These are phyloP conservation scores for Cladophialophora chaetospira DNA, from an alignment of 2,329 filamentous ascomycete genomes.

Conservation along the genomic window DNA sequence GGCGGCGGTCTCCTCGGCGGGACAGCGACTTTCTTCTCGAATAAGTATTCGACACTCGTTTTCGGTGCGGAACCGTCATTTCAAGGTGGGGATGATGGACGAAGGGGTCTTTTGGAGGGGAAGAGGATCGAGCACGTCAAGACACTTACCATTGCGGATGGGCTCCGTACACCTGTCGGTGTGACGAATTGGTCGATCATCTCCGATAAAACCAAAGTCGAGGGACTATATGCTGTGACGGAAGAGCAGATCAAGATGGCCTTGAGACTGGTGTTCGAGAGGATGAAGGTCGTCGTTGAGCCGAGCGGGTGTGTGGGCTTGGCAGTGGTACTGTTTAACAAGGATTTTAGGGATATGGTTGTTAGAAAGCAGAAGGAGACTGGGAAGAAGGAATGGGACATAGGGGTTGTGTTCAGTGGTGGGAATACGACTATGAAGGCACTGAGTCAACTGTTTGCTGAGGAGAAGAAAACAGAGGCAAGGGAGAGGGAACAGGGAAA, in stretches of 20 bases:
- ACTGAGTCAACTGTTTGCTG: conserved; percentile 56
- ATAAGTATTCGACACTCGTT: conserved; percentile 67
- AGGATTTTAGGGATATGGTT: conserved; percentile 74
- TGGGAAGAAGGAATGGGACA: conserved; percentile 71
- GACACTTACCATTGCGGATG: conserved; percentile 83
- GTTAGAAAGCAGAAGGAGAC: conserved; percentile 55
- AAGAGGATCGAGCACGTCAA: conserved; percentile 68
- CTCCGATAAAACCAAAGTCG: conserved; percentile 68
- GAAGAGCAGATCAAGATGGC: conserved; percentile 81
- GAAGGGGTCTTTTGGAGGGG: conserved; percentile 66
- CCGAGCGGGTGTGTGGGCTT: conserved; percentile 83
- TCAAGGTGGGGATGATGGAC: conserved; percentile 80
- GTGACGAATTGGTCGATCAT: conserved; percentile 75
- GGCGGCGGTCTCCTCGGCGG: conserved; percentile 88
- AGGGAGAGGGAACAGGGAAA: conserved; percentile 24
- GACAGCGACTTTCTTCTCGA: conserved; percentile 68
- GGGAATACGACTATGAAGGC: conserved; percentile 67
- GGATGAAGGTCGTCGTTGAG: conserved; percentile 89
- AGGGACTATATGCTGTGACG: conserved; percentile 70
- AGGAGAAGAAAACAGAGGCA: conserved; percentile 9
- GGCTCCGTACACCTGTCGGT: conserved; percentile 80
- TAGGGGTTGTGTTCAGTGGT: conserved; percentile 64
- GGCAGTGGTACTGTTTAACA: conserved; percentile 80
- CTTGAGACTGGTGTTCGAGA: conserved; percentile 76
- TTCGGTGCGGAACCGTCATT: conserved; percentile 86